Evolutionary conservation across 352 stramenopile species (phyloP).

Genomic region (Globisporangium barbulae): DNA sequence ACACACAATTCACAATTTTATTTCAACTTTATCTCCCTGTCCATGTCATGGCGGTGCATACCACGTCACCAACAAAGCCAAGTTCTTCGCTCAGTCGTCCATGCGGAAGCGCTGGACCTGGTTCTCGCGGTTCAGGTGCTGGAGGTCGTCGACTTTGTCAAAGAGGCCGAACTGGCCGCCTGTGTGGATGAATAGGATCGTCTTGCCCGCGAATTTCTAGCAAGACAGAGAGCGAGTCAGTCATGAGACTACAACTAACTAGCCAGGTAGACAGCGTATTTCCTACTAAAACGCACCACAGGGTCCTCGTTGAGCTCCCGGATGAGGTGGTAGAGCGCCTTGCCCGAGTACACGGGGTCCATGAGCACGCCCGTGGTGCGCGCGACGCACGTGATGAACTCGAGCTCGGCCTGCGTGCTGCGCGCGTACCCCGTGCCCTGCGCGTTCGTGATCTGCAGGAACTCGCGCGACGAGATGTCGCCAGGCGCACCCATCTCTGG

Average conservation of each 20-base stretch:
- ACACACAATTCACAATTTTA: neutral
- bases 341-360: conserved; percentile 87
- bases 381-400: conserved; percentile 71
- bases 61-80: neutral
- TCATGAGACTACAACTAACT: neutral
- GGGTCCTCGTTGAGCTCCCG: conserved; percentile 67
- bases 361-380: conserved; percentile 76
- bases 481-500: conserved; percentile 57
- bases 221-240: neutral
- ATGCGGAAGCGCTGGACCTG: conserved; percentile 60
- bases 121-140: conserved; percentile 42
- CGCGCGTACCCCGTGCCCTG: conserved; percentile 80
- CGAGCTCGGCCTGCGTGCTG: conserved; percentile 72
- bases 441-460: conserved; percentile 79
- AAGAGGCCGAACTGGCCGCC: conserved; percentile 90
- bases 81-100: conserved; percentile 24
- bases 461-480: conserved; percentile 51
- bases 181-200: conserved; percentile 91
- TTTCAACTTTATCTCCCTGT: no score
- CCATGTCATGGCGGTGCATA: neutral
- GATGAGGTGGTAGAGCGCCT: conserved; percentile 81
- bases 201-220: conserved; percentile 79
- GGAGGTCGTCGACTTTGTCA: conserved; percentile 85
- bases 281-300: conserved; percentile 20
- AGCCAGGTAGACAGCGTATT: neutral